Base-by-base conservation (phyloP, 208 protist species). In the Acanthamoeba divionensis region DNA sequence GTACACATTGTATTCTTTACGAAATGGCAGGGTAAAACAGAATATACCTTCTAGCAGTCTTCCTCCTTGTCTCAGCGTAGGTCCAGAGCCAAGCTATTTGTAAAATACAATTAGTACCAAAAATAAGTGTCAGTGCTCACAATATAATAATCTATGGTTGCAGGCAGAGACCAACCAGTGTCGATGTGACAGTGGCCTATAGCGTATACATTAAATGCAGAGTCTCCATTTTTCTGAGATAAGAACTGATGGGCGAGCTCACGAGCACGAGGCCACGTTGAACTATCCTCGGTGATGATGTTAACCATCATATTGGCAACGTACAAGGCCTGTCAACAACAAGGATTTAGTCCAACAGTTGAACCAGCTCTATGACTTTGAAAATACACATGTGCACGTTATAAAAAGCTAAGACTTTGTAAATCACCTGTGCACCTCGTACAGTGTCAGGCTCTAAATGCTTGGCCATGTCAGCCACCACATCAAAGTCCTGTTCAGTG, bases 101-200 rank as follows among this genome's bases (percentile, higher is more conserved):
- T 0, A 75, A n/a, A 2, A 45, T 31, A 7, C 44, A 21, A 13
- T 36, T 50, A 31, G 48, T 5, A 15, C 18, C 0, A 48, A 18
- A 75, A 33, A 6, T 13, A 15, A 82, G 21, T 6, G 71, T 60
- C 12, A 57, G 69, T n/a, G 33, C 69, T n/a, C 15, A 0, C 33
- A 18, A 7, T 33, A 10, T 8, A 75, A 2, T 44, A 7, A 31
- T 8, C 21, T 55, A 6, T 38, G 21, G 87, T 26, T 7, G 38
- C n/a, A 75, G 63, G 83, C 0, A 90, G 71, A 12, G 10, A 36
- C 71, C 18, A 15, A 92, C 89, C 93, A 8, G 90, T 92, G 55
- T 94, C 94, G 54, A 96, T 96, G 65, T 96, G 94, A 47, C 94
- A 96, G 57, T 94, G 90, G 0, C 94, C 94, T 12, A 93, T 66